These are phyloP conservation scores for Lachancea lanzarotensis DNA, from an alignment of 805 yeast species.

Conservation along the genomic window DNA sequence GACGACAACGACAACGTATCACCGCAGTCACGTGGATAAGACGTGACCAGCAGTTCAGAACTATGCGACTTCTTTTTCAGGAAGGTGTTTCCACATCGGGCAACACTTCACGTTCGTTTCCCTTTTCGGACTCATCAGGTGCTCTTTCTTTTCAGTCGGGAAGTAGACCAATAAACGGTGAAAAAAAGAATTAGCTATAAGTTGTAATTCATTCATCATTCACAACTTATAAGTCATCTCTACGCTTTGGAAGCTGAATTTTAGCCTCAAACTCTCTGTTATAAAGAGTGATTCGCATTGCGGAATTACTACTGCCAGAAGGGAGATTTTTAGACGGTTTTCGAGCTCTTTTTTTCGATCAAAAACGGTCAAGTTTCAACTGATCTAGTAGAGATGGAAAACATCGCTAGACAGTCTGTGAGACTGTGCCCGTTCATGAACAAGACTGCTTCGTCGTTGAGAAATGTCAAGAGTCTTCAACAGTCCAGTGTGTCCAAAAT, in stretches of 20 bases:
- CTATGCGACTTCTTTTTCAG: not conserved
- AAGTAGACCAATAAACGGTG: no score
- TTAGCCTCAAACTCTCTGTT: no score
- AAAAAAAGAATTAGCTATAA: no score
- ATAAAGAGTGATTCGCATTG: not conserved
- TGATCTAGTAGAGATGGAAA: conserved; percentile 51
- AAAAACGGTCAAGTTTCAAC: not conserved
- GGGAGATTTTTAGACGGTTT: not conserved
- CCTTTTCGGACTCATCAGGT: no score
- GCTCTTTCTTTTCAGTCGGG: no score
- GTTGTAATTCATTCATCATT: no score
- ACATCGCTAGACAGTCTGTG: conserved; percentile 68
- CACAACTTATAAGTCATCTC: no score
- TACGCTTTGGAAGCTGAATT: no score
- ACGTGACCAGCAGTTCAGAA: not conserved
- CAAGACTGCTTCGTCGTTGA: conserved; percentile 19
- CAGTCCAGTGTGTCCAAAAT: conserved; percentile 39
- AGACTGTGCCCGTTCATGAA: conserved; percentile 80
- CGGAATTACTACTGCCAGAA: not conserved
- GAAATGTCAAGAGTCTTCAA: conserved; percentile 24
- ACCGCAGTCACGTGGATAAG: not conserved
- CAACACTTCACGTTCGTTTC: not conserved
- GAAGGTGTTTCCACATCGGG: conserved; percentile 1
- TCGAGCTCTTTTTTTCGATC: not conserved
- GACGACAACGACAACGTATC: no score